Conservation (phyloP, 2,329 filamentous ascomycete species). For the Clarireedia monteithiana region DNA sequence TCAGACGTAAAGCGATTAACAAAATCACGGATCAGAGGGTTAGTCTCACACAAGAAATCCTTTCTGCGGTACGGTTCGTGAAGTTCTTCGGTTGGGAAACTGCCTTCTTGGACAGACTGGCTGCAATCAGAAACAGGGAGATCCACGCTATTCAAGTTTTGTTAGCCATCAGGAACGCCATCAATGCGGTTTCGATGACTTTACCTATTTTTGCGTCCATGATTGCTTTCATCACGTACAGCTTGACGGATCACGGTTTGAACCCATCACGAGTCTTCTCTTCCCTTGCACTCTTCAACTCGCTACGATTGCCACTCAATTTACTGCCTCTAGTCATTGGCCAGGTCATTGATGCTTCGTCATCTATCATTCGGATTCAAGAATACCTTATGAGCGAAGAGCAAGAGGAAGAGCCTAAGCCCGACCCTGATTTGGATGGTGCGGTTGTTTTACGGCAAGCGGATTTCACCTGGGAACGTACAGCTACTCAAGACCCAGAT, state of each 20-base stretch:
- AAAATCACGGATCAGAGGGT: conserved; percentile 91
- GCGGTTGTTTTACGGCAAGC: conserved; percentile 66
- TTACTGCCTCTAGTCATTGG: conserved; percentile 81
- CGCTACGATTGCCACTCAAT: conserved; percentile 82
- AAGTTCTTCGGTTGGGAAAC: conserved; percentile 96
- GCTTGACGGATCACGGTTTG: conserved; percentile 57
- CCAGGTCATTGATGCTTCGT: conserved; percentile 83
- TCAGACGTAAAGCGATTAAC: conserved; percentile 73
- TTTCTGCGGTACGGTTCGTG: conserved; percentile 87
- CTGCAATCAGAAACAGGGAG: conserved; percentile 65
- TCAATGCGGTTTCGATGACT: conserved; percentile 51
- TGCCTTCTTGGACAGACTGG: conserved; percentile 71
- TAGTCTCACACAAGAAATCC: conserved; percentile 82
- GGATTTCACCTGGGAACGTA: conserved; percentile 81
- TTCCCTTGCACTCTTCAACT: conserved; percentile 88
- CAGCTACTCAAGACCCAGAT: conserved; percentile 46
- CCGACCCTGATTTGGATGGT: conserved; percentile 49
- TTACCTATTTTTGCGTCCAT: conserved; percentile 86
- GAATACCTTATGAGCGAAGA: conserved; percentile 86
- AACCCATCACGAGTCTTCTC: conserved; percentile 79
- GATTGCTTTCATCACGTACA: conserved; percentile 84
- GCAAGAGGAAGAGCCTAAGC: conserved; percentile 59
- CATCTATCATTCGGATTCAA: conserved; percentile 76
- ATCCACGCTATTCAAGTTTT: conserved; percentile 79
- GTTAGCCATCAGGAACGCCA: conserved; percentile 61